A percentile compares a stretch with the other conserved stretches of the same genome.
phyloP scores from a whole-genome alignment of 306 rosid species.

The Mimosa bimucronata region DNA sequence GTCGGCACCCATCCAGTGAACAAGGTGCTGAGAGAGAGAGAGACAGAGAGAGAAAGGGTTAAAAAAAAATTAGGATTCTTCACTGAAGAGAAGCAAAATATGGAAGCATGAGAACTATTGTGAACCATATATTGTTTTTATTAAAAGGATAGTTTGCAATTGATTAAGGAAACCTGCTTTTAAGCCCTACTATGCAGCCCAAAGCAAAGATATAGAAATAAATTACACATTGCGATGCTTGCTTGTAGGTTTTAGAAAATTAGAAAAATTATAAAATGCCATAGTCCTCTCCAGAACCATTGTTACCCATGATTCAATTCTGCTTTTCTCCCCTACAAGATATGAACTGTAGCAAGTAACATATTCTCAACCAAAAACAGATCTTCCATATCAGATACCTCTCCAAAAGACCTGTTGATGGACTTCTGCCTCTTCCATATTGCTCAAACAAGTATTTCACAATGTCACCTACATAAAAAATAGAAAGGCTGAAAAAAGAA shows the following conservation, averaged over 20 bases:
- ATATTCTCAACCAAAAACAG: neutral
- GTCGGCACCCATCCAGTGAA: slow-evolving; percentile 96
- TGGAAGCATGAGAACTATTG: slow-evolving; percentile 14
- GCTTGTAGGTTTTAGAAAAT: neutral
- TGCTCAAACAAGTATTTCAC: slow-evolving; percentile 79
- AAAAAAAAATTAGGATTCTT: slow-evolving; percentile 7
- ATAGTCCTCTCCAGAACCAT: neutral
- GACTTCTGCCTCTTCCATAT: slow-evolving; percentile 75
- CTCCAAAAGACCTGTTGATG: slow-evolving; percentile 75
- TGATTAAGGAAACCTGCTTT: slow-evolving; percentile 2
- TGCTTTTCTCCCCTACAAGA: slow-evolving; percentile 30
- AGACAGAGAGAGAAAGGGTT: neutral
- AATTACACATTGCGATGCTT: slow-evolving; percentile 19
- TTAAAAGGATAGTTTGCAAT: neutral
- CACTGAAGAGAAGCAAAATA: slow-evolving; percentile 9
- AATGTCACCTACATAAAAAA: slow-evolving; percentile 70
- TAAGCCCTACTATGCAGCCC: neutral
- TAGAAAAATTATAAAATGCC: neutral
- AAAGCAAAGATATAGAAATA: slow-evolving; percentile 17
- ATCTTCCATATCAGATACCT: slow-evolving; percentile 53
- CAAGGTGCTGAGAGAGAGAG: slow-evolving; percentile 64
- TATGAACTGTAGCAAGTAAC: neutral
- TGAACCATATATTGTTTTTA: slow-evolving; percentile 1
- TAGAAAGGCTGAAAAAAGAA: slow-evolving; percentile 16
- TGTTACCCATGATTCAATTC: slow-evolving; percentile 27